phyloP scores from a whole-genome alignment of 768 basidiomycete genomes.

The Goffeauzyma gilvescens region DNA sequence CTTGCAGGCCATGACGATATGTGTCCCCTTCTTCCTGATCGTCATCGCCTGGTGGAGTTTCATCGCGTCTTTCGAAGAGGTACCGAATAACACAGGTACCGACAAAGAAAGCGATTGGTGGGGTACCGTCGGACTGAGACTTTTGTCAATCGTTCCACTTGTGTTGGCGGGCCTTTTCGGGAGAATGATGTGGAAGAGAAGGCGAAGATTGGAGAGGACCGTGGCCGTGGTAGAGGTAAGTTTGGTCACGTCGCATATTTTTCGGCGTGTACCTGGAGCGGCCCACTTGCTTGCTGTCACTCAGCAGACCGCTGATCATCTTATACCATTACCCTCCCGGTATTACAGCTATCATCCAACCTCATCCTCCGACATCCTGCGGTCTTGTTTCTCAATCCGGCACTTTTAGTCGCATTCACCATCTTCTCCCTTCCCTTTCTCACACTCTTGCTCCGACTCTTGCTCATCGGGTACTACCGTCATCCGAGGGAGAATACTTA shows the following conservation, averaged over 20 bases:
- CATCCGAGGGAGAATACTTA: constrained; percentile 33
- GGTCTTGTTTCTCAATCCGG: constrained; percentile 28
- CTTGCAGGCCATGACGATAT: constrained; percentile 18
- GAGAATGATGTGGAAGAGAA: constrained; percentile 37
- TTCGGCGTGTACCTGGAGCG: too few relatives aligned
- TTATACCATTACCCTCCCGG: neutral
- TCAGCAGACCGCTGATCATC: constrained; percentile 1
- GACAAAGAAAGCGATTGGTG: constrained; percentile 21
- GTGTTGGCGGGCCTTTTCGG: constrained; percentile 50
- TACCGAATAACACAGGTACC: constrained; percentile 14
- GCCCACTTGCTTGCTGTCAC: too few relatives aligned
- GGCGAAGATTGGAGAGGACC: constrained; percentile 43
- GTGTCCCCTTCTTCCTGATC: constrained; percentile 28
- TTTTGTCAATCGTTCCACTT: constrained; percentile 61
- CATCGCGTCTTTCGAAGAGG: constrained; percentile 25
- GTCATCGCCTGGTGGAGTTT: constrained; percentile 28
- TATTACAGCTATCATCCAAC: constrained; percentile 22
- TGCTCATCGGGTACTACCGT: constrained; percentile 32
- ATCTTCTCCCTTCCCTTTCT: constrained; percentile 27
- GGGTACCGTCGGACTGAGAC: constrained; percentile 41
- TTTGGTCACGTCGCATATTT: neutral
- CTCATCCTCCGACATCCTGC: constrained; percentile 30
- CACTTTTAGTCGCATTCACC: constrained; percentile 26
- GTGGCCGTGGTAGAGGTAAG: constrained; percentile 33
- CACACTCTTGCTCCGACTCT: constrained; percentile 26